A percentile compares a stretch with the other conserved stretches of the same genome.
phyloP scores from a whole-genome alignment of 2,329 filamentous ascomycete genomes.

The Fusarium sacchari region DNA sequence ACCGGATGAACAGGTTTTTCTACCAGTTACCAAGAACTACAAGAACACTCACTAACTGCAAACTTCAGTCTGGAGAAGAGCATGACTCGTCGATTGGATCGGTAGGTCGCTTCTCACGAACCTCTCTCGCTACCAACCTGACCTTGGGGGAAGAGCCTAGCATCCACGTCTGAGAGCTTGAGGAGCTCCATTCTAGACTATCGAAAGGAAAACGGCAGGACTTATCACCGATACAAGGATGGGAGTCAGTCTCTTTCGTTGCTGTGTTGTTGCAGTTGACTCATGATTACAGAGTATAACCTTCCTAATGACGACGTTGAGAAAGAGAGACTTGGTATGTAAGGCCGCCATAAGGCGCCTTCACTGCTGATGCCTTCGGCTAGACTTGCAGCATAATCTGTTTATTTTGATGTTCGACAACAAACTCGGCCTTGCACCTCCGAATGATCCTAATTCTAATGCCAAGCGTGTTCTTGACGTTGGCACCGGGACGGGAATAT shows the following conservation, averaged over 20 bases:
- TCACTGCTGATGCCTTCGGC: fast-evolving
- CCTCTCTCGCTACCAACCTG: fast-evolving
- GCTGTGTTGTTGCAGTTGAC: fast-evolving
- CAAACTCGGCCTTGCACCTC: slow-evolving; percentile 8
- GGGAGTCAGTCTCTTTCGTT: slow-evolving; percentile 5
- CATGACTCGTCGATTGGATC: neutral
- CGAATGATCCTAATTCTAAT: neutral
- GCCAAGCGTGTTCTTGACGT: slow-evolving; percentile 10
- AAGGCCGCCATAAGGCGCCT: fast-evolving
- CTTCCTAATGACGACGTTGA: slow-evolving; percentile 19
- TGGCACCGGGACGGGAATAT: slow-evolving; percentile 16
- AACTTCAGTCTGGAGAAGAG: neutral
- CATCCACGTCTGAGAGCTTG: slow-evolving; percentile 25
- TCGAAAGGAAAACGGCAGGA: slow-evolving; percentile 31
- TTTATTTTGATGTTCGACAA: slow-evolving; percentile 3
- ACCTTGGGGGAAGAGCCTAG: neutral
- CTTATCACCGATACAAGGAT: slow-evolving; percentile 34
- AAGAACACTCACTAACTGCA: neutral
- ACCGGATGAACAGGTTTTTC: slow-evolving; percentile 15
- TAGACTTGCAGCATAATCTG: slow-evolving; percentile 13
- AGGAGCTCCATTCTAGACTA: slow-evolving; percentile 34
- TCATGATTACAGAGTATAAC: neutral
- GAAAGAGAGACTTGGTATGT: slow-evolving; percentile 1
- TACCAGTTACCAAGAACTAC: fast-evolving
- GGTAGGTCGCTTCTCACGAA: neutral